phyloP scores from a whole-genome alignment of 495 filamentous ascomycete genomes.

The Neurospora sp. region DNA sequence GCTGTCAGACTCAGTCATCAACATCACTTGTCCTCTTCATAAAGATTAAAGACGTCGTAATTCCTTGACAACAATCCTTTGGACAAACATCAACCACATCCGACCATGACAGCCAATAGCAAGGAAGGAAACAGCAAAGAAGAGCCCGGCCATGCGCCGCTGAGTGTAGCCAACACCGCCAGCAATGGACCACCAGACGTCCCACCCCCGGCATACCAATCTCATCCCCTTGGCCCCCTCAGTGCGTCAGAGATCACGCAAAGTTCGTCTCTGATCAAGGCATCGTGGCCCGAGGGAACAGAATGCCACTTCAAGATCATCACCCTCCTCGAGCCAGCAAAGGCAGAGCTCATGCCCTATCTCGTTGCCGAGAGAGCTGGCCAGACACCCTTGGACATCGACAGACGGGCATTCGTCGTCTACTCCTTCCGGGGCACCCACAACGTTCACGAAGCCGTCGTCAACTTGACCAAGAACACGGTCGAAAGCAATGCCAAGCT shows the following conservation, averaged over 20 bases:
- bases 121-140: not conserved
- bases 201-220: slow-evolving; percentile 3
- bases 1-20: not conserved
- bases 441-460: slow-evolving; percentile 57
- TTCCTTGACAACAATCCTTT: not conserved
- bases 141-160: not conserved
- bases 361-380: slow-evolving; percentile 19
- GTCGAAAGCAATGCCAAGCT: slow-evolving; percentile 53
- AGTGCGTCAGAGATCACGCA: slow-evolving; percentile 45
- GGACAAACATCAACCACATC: not conserved
- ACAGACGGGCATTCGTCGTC: slow-evolving; percentile 45
- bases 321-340: slow-evolving; percentile 56
- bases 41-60: not conserved
- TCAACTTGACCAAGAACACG: slow-evolving; percentile 41
- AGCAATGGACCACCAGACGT: not conserved
- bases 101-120: not conserved
- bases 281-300: slow-evolving; percentile 39
- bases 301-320: slow-evolving; percentile 54
- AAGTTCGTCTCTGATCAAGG: slow-evolving; percentile 30
- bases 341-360: slow-evolving; percentile 46
- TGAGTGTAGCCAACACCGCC: not conserved
- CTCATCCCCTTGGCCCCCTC: slow-evolving; percentile 53
- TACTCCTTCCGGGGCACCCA: slow-evolving; percentile 58
- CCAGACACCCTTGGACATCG: slow-evolving; percentile 22
- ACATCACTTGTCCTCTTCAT: not conserved